phyloP scores from a whole-genome alignment of 73 alveolate species.

The Symbiodinium natans region DNA sequence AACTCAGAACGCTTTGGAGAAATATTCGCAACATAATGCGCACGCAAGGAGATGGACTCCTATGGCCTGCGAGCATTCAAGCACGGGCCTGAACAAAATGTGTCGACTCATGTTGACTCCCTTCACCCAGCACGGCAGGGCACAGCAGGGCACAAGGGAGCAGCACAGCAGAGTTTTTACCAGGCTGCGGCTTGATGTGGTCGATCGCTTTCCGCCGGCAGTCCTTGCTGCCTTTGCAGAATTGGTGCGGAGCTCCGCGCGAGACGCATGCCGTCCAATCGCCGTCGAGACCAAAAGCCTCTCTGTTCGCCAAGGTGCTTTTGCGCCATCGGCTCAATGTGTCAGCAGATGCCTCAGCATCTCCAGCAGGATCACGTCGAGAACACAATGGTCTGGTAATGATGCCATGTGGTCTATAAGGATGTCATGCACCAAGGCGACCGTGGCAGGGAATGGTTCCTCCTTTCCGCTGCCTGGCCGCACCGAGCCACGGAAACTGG shows the following conservation, averaged over 20 bases:
- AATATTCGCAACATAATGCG: background rate
- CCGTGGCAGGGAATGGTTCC: background rate
- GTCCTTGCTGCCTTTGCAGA: slow-evolving; percentile 43
- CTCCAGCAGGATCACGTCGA: background rate
- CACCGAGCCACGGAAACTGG: background rate
- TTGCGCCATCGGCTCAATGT: slow-evolving; percentile 71
- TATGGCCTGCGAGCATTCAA: slow-evolving; percentile 74
- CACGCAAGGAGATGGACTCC: slow-evolving; percentile 38
- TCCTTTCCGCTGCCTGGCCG: background rate
- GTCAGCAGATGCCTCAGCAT: background rate
- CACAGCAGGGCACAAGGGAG: background rate
- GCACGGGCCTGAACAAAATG: background rate
- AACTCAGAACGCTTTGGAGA: too few relatives aligned
- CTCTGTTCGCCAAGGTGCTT: slow-evolving; percentile 14
- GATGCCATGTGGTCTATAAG: too few relatives aligned
- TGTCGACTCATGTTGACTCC: background rate
- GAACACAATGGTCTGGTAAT: too few relatives aligned
- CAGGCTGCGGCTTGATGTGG: slow-evolving; percentile 81
- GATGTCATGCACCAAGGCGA: background rate
- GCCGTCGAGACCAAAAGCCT: too few relatives aligned
- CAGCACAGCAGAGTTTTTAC: background rate
- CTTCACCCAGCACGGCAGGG: background rate
- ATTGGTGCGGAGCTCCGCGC: slow-evolving; percentile 44
- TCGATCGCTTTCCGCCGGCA: slow-evolving; percentile 81
- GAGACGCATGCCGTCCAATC: too few relatives aligned